Conservation (phyloP, 208 protist species). For the Leishmania amazonensis region DNA sequence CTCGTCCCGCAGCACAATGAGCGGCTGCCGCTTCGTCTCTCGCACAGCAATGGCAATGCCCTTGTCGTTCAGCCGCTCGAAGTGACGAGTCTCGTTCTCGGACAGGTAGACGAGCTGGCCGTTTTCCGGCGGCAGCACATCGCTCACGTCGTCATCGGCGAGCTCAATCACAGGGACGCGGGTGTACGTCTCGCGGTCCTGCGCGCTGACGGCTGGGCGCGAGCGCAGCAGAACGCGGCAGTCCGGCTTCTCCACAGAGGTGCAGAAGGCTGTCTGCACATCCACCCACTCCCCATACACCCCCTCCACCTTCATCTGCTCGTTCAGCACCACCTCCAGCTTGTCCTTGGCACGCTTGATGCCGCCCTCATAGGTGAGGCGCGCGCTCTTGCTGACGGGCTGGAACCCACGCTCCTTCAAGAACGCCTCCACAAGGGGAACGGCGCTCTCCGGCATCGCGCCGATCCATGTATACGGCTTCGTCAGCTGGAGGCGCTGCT, state of each 20-base stretch:
- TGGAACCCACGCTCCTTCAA: slow-evolving; percentile 64
- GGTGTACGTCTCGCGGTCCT: slow-evolving; percentile 70
- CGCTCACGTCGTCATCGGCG: slow-evolving; percentile 75
- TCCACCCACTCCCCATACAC: slow-evolving; percentile 79
- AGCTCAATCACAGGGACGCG: slow-evolving; percentile 67
- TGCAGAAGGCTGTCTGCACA: slow-evolving; percentile 81
- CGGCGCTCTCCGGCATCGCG: slow-evolving; percentile 55
- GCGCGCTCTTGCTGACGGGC: slow-evolving; percentile 30
- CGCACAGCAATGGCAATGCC: slow-evolving; percentile 66
- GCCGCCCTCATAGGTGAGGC: slow-evolving; percentile 74
- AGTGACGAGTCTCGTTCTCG: slow-evolving; percentile 81
- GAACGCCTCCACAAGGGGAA: slow-evolving; percentile 49
- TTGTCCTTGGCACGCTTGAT: slow-evolving; percentile 80
- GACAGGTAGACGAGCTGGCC: slow-evolving; percentile 91
- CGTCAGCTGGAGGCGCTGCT: slow-evolving; percentile 88
- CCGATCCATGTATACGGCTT: slow-evolving; percentile 87
- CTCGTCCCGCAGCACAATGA: slow-evolving; percentile 87
- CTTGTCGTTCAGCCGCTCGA: slow-evolving; percentile 63
- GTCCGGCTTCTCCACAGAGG: slow-evolving; percentile 65
- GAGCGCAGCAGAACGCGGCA: slow-evolving; percentile 77
- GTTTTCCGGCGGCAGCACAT: slow-evolving; percentile 83
- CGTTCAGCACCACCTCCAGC: slow-evolving; percentile 63
- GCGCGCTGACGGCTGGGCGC: slow-evolving; percentile 49
- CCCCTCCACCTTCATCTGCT: slow-evolving; percentile 58
- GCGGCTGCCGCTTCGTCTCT: slow-evolving; percentile 81